Conservation (phyloP, 768 basidiomycete species). For the Cystobasidium ongulense region DNA sequence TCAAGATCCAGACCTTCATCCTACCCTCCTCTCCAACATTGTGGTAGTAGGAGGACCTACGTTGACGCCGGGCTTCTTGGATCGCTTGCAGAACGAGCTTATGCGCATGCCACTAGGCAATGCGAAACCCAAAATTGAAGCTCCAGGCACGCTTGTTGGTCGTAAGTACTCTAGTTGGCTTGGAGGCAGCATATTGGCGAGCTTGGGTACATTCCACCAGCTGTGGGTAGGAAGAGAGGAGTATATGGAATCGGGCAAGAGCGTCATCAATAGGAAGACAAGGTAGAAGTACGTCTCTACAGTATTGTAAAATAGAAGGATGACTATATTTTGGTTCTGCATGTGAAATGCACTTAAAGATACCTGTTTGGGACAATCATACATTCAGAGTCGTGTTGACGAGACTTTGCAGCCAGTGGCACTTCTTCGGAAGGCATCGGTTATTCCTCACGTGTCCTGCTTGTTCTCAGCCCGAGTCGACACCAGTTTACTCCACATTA, state of each 20-base stretch:
- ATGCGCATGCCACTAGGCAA: slow-evolving; percentile 67
- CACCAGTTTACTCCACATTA: background rate
- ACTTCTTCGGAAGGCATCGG: no score
- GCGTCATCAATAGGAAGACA: slow-evolving; percentile 36
- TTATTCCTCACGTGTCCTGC: no score
- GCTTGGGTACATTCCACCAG: slow-evolving; percentile 90
- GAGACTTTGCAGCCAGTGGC: no score
- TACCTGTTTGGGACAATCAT: no score
- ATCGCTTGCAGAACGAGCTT: slow-evolving; percentile 72
- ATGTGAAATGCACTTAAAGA: no score
- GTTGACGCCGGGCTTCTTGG: slow-evolving; percentile 72
- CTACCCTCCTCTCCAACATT: slow-evolving; percentile 80
- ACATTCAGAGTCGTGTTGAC: no score
- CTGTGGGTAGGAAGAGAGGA: slow-evolving; percentile 90
- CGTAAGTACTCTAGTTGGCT: slow-evolving; percentile 89
- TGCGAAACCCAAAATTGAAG: slow-evolving; percentile 75
- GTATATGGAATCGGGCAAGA: slow-evolving; percentile 58
- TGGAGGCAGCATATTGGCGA: slow-evolving; percentile 88
- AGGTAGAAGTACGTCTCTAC: slow-evolving; percentile 16
- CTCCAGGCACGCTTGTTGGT: slow-evolving; percentile 82
- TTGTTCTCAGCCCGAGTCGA: no score
- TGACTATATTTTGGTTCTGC: no score
- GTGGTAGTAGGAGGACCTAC: slow-evolving; percentile 94
- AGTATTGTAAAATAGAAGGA: background rate
- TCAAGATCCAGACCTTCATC: slow-evolving; percentile 84